These are phyloP conservation scores for Aspergillus diversus DNA, from an alignment of 495 filamentous ascomycete genomes.

Conservation along the genomic window DNA sequence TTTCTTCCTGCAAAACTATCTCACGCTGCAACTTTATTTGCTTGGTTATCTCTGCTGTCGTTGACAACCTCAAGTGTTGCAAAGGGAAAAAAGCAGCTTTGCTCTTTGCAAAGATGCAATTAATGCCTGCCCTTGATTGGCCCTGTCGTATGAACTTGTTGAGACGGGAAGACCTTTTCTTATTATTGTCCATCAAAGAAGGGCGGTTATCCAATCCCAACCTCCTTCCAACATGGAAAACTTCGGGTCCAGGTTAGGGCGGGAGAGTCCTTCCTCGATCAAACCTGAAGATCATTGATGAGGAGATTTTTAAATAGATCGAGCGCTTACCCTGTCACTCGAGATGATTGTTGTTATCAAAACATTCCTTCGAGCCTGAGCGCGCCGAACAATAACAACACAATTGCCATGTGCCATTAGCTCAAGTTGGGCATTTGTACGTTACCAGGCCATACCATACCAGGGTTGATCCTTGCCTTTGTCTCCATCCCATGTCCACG, in stretches of 20 bases:
- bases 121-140: conserved; percentile 1
- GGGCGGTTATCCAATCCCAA: background rate
- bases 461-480: background rate
- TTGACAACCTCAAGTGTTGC: background rate
- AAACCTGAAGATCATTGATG: no score
- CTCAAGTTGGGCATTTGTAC: background rate
- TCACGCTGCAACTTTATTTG: conserved; percentile 27
- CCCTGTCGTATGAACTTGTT: background rate
- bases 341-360: background rate
- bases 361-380: background rate
- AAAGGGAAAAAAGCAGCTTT: background rate
- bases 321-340: background rate
- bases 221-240: background rate
- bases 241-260: background rate
- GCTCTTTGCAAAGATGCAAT: background rate
- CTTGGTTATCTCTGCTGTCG: conserved; percentile 16
- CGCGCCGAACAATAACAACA: background rate
- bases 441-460: background rate
- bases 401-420: background rate
- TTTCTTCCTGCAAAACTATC: conserved; percentile 15
- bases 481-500: background rate
- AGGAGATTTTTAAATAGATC: no score
- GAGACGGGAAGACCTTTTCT: background rate
- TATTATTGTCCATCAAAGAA: background rate
- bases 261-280: no score